Percentiles rank a stretch among this genome's conserved stretches.
Conservation (phyloP, 306 rosid species). For the Trifolium fragiferum region DNA sequence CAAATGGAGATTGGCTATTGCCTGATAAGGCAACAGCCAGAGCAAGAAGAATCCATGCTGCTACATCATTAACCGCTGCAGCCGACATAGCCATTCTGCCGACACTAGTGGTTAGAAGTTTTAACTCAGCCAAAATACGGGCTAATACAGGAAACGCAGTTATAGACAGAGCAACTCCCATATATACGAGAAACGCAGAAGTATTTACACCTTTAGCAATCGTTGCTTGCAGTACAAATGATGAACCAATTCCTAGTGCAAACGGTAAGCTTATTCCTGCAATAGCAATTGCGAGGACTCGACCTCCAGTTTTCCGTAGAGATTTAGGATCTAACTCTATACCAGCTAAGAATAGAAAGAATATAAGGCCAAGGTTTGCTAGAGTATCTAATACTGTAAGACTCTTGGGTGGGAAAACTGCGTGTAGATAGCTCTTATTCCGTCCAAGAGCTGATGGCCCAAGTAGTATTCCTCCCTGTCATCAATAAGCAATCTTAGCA, state of each 20-base stretch:
- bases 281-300: slow-evolving; percentile 69
- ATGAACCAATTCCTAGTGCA: slow-evolving; percentile 78
- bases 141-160: slow-evolving; percentile 94
- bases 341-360: slow-evolving; percentile 82
- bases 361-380: slow-evolving; percentile 85
- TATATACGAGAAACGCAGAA: slow-evolving; percentile 72
- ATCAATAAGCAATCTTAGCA: slow-evolving; percentile 18
- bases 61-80: slow-evolving; percentile 90
- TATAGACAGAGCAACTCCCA: slow-evolving; percentile 91
- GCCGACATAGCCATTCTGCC: slow-evolving; percentile 92
- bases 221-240: slow-evolving; percentile 62
- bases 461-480: slow-evolving; percentile 87
- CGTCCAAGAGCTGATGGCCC: slow-evolving; percentile 92
- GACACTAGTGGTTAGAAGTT: slow-evolving; percentile 78
- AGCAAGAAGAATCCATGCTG: slow-evolving; percentile 95
- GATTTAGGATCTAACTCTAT: slow-evolving; percentile 76
- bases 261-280: slow-evolving; percentile 85
- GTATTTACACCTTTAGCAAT: slow-evolving; percentile 67
- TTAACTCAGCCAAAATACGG: slow-evolving; percentile 87
- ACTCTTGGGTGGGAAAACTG: slow-evolving; percentile 79
- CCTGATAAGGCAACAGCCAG: slow-evolving; percentile 84
- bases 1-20: slow-evolving; percentile 58
- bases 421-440: slow-evolving; percentile 58
- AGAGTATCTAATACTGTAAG: slow-evolving; percentile 81
- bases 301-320: slow-evolving; percentile 67